A percentile compares a stretch with the other conserved stretches of the same genome.
These are phyloP conservation scores for Trypanosoma melophagium DNA, from an alignment of 208 protist genomes.

Conservation along the genomic window DNA sequence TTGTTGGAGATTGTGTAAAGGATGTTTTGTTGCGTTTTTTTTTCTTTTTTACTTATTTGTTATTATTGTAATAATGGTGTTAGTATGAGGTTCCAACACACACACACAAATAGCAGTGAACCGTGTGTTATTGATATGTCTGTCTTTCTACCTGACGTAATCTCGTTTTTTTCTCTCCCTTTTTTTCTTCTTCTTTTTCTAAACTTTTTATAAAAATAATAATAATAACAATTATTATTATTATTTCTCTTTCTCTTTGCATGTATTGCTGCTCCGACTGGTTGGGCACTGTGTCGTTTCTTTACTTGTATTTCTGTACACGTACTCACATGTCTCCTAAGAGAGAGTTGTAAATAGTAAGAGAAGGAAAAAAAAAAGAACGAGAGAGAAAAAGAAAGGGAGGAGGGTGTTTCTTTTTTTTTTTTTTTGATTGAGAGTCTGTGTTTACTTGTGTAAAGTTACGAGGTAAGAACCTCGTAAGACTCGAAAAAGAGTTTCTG, in stretches of 20 bases:
- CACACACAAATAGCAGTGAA: not conserved
- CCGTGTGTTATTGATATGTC: not conserved
- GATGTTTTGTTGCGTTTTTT: not conserved
- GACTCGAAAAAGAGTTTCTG: not conserved
- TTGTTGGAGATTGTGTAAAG: slow-evolving; percentile 49
- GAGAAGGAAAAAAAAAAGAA: not conserved
- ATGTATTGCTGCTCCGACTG: not conserved
- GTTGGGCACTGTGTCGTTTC: not conserved
- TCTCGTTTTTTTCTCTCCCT: not conserved
- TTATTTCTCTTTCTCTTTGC: not conserved
- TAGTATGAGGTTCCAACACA: not conserved
- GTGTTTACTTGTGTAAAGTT: no score
- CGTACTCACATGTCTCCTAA: not conserved
- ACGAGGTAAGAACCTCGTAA: no score
- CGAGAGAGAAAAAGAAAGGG: no score
- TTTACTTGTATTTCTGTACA: not conserved
- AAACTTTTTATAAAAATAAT: not conserved
- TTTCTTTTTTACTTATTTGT: slow-evolving; percentile 6
- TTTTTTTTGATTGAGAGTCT: not conserved
- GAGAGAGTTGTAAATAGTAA: slow-evolving; percentile 13
- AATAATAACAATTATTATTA: not conserved
- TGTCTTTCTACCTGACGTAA: slow-evolving; percentile 2
- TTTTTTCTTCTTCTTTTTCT: slow-evolving; percentile 20
- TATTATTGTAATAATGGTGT: not conserved
- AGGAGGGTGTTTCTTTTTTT: not conserved